Conservation (phyloP, 2,329 filamentous ascomycete species). For the Xylariaceae sp. region DNA sequence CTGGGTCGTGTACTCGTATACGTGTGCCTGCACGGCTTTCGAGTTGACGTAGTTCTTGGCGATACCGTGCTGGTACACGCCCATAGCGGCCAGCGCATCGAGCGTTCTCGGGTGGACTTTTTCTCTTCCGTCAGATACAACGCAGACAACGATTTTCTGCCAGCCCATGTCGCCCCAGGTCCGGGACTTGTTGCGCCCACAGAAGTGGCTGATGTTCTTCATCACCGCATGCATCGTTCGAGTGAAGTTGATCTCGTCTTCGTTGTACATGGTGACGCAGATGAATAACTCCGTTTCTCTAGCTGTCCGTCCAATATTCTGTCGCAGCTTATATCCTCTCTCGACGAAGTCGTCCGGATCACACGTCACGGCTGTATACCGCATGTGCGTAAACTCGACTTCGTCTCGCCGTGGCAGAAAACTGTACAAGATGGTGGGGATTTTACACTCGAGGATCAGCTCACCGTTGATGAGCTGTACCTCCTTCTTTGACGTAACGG, state of each 20-base stretch:
- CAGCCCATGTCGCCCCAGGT: slow-evolving; percentile 98
- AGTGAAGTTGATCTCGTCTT: slow-evolving; percentile 93
- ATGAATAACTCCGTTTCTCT: slow-evolving; percentile 94
- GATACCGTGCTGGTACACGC: slow-evolving; percentile 96
- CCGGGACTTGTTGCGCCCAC: slow-evolving; percentile 85
- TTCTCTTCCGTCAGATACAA: slow-evolving; percentile 86
- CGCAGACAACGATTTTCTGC: slow-evolving; percentile 99
- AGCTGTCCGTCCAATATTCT: slow-evolving; percentile 87
- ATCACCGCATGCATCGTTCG: slow-evolving; percentile 95
- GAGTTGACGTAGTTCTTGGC: slow-evolving; percentile 98
- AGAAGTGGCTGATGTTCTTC: slow-evolving; percentile 99
- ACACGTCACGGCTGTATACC: slow-evolving; percentile 92
- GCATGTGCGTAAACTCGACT: slow-evolving; percentile 94
- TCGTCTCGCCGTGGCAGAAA: slow-evolving; percentile 92
- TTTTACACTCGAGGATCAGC: slow-evolving; percentile 96
- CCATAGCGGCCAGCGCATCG: slow-evolving; percentile 92
- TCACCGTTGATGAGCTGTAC: slow-evolving; percentile 96
- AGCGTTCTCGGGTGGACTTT: slow-evolving; percentile 91
- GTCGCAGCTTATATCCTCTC: slow-evolving; percentile 85
- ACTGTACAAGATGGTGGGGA: slow-evolving; percentile 95
- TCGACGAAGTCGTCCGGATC: slow-evolving; percentile 86
- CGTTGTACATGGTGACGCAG: slow-evolving; percentile 98
- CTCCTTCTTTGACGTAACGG: slow-evolving; percentile 88
- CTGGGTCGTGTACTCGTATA: slow-evolving; percentile 98
- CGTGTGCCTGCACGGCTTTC: slow-evolving; percentile 89